Evolutionary conservation across 2,329 filamentous ascomycete species (phyloP).

Genomic region (Colletotrichum cereale): DNA sequence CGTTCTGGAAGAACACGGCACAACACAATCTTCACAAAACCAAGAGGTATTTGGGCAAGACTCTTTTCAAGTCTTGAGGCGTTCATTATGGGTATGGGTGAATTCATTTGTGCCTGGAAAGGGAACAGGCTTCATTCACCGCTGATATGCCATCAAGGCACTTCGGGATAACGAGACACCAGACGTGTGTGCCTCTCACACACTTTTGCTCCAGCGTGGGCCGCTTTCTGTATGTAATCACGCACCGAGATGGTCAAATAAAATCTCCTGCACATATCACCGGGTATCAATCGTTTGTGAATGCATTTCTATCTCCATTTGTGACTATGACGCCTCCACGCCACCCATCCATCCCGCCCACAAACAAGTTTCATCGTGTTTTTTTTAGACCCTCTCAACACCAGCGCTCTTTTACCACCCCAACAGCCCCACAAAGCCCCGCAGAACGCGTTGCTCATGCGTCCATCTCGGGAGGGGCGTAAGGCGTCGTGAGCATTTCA

Average conservation of each 20-base stretch:
- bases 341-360: conserved; percentile 25
- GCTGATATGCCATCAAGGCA: neutral
- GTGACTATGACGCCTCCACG: conserved; percentile 33
- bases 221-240: conserved; percentile 25
- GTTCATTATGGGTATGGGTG: conserved; percentile 18
- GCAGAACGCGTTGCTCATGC: conserved; percentile 6
- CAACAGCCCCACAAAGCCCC: too few relatives aligned
- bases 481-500: conserved; percentile 84
- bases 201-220: conserved; percentile 9
- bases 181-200: neutral
- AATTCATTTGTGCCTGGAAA: conserved; percentile 6
- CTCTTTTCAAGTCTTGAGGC: conserved; percentile 17
- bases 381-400: conserved; percentile 8
- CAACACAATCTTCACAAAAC: conserved; percentile 8
- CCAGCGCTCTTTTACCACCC: neutral
- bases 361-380: conserved; percentile 31
- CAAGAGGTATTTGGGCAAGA: conserved; percentile 31
- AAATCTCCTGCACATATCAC: conserved; percentile 36
- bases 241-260: conserved; percentile 25
- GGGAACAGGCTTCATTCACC: neutral
- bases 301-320: conserved; percentile 37
- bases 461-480: conserved; percentile 70
- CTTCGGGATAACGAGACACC: conserved; percentile 6
- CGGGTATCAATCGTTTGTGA: conserved; percentile 41
- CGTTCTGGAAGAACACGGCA: conserved; percentile 36